Conservation (phyloP, 2,329 filamentous ascomycete species). For the Penicillium rolfsii region DNA sequence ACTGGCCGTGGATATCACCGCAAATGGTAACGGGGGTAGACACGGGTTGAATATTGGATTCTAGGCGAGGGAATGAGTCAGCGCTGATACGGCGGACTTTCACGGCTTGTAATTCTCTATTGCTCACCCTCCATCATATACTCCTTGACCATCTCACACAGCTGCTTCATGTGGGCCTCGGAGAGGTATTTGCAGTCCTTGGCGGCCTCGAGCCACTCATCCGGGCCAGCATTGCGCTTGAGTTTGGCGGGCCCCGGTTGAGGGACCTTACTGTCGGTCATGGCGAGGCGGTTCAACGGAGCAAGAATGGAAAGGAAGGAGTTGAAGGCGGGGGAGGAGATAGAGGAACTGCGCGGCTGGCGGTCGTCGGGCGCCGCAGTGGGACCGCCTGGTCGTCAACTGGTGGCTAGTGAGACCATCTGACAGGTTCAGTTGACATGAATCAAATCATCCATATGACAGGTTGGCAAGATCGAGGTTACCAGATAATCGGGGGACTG, state of each 20-base stretch:
- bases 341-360: conserved; percentile 21
- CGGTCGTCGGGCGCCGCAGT: conserved; percentile 18
- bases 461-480: neutral
- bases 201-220: conserved; percentile 95
- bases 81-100: too few species aligned
- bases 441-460: neutral
- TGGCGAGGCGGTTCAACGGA: conserved; percentile 25
- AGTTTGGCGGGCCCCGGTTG: conserved; percentile 89
- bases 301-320: conserved; percentile 8
- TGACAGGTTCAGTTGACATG: neutral
- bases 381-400: neutral
- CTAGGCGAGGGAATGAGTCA: conserved; percentile 49
- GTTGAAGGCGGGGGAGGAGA: conserved; percentile 23
- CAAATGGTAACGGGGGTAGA: conserved; percentile 95
- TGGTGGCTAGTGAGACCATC: neutral
- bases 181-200: conserved; percentile 97
- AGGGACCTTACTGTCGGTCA: conserved; percentile 66
- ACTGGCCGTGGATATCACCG: conserved; percentile 97
- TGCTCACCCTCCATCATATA: conserved; percentile 89
- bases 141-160: conserved; percentile 98
- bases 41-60: conserved; percentile 99
- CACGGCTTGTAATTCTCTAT: too few species aligned
- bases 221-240: conserved; percentile 78
- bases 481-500: neutral
- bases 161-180: conserved; percentile 95